Evolutionary conservation across 257 asterid genomes (phyloP).

Genomic region (Gynochthodes officinalis): DNA sequence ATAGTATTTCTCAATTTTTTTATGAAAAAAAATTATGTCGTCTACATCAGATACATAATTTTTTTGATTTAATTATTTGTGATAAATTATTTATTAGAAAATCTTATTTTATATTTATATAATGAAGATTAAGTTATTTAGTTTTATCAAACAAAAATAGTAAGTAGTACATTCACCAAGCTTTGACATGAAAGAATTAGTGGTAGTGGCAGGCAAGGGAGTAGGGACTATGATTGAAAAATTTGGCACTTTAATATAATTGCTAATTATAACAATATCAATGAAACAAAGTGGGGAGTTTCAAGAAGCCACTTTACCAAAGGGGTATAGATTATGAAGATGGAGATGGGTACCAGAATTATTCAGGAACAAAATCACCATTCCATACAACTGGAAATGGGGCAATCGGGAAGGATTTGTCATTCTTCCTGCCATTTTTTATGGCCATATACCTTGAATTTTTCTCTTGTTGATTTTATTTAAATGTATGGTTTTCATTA

Average conservation of each 20-base stretch:
- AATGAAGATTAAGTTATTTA: too few relatives aligned
- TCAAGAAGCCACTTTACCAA: slow-evolving; percentile 34
- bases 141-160: neutral
- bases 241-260: neutral
- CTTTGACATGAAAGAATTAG: slow-evolving; percentile 8
- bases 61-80: too few relatives aligned
- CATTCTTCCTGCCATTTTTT: slow-evolving; percentile 20
- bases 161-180: neutral
- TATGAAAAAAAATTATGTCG: too few relatives aligned
- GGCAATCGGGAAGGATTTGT: too few relatives aligned
- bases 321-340: slow-evolving; percentile 40
- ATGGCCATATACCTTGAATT: slow-evolving; percentile 17
- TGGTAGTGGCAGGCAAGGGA: slow-evolving; percentile 42
- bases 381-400: slow-evolving; percentile 12
- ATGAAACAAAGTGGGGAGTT: slow-evolving; percentile 6
- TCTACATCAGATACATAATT: too few relatives aligned
- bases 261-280: slow-evolving; percentile 22
- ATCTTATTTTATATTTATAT: too few relatives aligned
- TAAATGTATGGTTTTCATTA: neutral
- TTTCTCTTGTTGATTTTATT: neutral
- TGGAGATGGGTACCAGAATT: neutral
- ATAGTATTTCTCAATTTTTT: too few relatives aligned
- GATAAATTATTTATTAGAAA: too few relatives aligned
- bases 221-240: slow-evolving; percentile 6
- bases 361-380: slow-evolving; percentile 30